These are phyloP conservation scores for Trichoderma koningiopsis DNA, from an alignment of 2,329 filamentous ascomycete species.

Conservation along the genomic window DNA sequence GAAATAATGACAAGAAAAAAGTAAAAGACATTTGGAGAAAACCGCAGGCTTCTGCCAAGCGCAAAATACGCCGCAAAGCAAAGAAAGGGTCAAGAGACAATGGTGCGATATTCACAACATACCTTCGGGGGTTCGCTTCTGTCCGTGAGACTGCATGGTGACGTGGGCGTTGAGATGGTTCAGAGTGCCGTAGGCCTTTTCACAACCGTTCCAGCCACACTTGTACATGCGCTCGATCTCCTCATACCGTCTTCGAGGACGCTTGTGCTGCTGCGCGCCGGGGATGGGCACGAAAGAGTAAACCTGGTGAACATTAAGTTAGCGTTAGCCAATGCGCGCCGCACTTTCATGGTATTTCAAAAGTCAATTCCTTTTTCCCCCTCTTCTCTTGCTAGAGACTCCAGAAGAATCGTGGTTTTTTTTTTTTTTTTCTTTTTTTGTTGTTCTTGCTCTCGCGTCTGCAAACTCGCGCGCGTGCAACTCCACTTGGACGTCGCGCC, in stretches of 20 bases:
- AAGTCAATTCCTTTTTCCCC: no score
- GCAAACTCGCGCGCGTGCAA: not conserved
- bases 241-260: slow-evolving; percentile 89
- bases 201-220: slow-evolving; percentile 96
- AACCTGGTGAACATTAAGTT: slow-evolving; percentile 61
- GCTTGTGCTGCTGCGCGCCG: slow-evolving; percentile 94
- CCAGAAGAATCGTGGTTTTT: not conserved
- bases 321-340: not conserved
- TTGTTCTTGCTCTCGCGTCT: not conserved
- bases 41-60: not conserved
- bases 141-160: slow-evolving; percentile 96
- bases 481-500: not conserved
- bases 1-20: not conserved
- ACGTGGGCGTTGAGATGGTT: slow-evolving; percentile 98
- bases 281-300: slow-evolving; percentile 98
- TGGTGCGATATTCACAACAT: slow-evolving; percentile 42
- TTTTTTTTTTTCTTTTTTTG: not conserved
- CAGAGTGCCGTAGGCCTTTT: slow-evolving; percentile 96
- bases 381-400: not conserved
- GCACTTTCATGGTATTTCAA: not conserved
- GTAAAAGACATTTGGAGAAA: not conserved
- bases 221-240: slow-evolving; percentile 99
- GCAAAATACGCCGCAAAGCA: not conserved
- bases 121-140: slow-evolving; percentile 97
- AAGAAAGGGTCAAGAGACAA: not conserved